These are phyloP conservation scores for Nitzschia inconspicua DNA, from an alignment of 108 stramenopile genomes.

Conservation along the genomic window DNA sequence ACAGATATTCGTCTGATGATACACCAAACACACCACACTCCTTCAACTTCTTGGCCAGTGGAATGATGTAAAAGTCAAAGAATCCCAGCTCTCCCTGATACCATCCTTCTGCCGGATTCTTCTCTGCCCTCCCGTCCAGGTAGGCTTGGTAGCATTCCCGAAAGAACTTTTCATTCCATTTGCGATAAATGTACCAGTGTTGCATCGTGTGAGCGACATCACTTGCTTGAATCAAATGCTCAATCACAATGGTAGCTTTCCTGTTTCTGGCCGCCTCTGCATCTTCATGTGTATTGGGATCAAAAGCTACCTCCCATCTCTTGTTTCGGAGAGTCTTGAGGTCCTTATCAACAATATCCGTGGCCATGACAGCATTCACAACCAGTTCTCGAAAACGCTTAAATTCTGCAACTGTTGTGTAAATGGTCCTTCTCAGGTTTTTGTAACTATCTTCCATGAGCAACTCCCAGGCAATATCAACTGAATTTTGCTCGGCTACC, in stretches of 20 bases:
- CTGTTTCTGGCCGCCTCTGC: constrained; percentile 18
- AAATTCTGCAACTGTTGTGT: constrained; percentile 45
- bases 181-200: constrained; percentile 48
- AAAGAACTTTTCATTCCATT: constrained; percentile 58
- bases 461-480: constrained; percentile 55
- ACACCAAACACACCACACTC: constrained; percentile 67
- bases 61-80: constrained; percentile 71
- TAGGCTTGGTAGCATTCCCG: constrained; percentile 49
- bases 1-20: constrained; percentile 37
- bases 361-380: constrained; percentile 49
- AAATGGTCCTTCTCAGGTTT: constrained; percentile 40
- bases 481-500: constrained; percentile 63
- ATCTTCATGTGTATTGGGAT: constrained; percentile 21
- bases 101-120: constrained; percentile 54
- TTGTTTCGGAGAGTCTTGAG: constrained; percentile 61
- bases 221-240: constrained; percentile 56
- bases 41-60: constrained; percentile 56
- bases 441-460: constrained; percentile 34
- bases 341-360: constrained; percentile 54
- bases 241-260: constrained; percentile 44
- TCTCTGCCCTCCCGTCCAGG: constrained; percentile 30
- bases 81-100: constrained; percentile 75
- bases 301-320: constrained; percentile 82
- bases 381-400: constrained; percentile 53
- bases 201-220: constrained; percentile 79